Evolutionary conservation across 495 filamentous ascomycete genomes (phyloP).

Genomic region (Rhypophila decipiens): DNA sequence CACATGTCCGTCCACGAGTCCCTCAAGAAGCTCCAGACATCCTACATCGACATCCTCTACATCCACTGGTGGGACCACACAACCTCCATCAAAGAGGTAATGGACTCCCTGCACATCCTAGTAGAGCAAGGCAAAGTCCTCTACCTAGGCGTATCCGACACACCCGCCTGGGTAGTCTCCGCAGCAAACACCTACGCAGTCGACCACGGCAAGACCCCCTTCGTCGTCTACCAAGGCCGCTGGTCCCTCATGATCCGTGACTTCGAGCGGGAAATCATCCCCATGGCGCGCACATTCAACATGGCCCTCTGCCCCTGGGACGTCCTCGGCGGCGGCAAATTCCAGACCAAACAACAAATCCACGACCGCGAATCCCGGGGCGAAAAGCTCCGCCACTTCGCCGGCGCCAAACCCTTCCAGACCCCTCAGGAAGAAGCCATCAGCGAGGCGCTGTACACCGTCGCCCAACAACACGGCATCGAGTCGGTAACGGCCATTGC

Average conservation of each 20-base stretch:
- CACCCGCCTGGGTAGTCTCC: slow-evolving; percentile 57
- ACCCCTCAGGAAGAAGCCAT: slow-evolving; percentile 35
- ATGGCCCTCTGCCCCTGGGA: slow-evolving; percentile 58
- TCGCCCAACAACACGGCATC: slow-evolving; percentile 42
- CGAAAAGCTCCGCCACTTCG: slow-evolving; percentile 25
- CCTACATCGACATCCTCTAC: slow-evolving; percentile 59
- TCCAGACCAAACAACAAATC: slow-evolving; percentile 40
- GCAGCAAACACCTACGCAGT: slow-evolving; percentile 55
- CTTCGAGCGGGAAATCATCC: slow-evolving; percentile 52
- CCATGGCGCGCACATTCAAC: slow-evolving; percentile 47
- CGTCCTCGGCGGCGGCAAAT: slow-evolving; percentile 46
- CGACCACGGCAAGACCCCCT: slow-evolving; percentile 53
- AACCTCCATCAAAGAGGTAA: slow-evolving; percentile 54
- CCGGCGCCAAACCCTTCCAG: slow-evolving; percentile 24
- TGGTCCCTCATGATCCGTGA: slow-evolving; percentile 52
- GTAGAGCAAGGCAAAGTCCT: slow-evolving; percentile 54
- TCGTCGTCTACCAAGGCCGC: slow-evolving; percentile 58
- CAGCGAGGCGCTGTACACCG: slow-evolving; percentile 37
- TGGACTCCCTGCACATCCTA: slow-evolving; percentile 53
- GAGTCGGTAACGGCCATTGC: slow-evolving; percentile 36
- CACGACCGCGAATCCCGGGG: slow-evolving; percentile 28
- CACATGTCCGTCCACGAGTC: slow-evolving; percentile 48
- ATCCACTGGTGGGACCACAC: slow-evolving; percentile 59
- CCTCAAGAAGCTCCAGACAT: slow-evolving; percentile 56
- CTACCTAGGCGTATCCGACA: slow-evolving; percentile 58